These are phyloP conservation scores for Neospora caninum DNA, from an alignment of 169 alveolate genomes.

Conservation along the genomic window DNA sequence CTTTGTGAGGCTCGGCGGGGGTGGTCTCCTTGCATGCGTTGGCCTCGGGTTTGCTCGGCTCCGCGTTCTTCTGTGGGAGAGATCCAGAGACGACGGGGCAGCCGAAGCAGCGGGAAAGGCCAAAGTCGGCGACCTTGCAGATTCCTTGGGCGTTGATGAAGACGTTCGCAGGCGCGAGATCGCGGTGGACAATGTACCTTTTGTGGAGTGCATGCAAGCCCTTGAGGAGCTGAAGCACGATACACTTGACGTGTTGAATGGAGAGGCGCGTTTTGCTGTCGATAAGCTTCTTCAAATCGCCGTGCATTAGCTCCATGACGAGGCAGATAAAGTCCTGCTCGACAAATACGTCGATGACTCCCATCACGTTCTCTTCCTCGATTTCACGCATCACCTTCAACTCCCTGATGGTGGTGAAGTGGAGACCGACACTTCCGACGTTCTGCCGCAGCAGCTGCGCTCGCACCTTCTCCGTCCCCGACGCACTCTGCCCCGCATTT, in stretches of 20 bases:
- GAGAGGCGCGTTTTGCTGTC: constrained; percentile 81
- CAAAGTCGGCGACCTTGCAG: constrained; percentile 89
- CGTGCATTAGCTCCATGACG: constrained; percentile 89
- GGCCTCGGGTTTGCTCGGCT: neutral
- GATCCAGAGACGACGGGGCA: constrained; percentile 66
- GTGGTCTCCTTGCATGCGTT: neutral
- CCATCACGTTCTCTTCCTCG: constrained; percentile 32
- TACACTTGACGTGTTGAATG: constrained; percentile 80
- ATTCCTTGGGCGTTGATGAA: constrained; percentile 53
- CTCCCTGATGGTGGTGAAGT: constrained; percentile 86
- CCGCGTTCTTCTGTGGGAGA: neutral
- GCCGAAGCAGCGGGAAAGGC: constrained; percentile 83
- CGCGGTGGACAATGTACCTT: constrained; percentile 74
- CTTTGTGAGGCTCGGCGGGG: neutral
- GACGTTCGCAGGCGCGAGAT: constrained; percentile 84
- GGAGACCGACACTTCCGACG: constrained; percentile 82
- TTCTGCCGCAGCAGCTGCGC: constrained; percentile 51
- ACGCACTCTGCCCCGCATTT: neutral
- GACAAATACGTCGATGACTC: constrained; percentile 80
- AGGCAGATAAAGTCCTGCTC: constrained; percentile 74
- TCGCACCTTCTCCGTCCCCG: neutral
- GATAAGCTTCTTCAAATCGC: constrained; percentile 84
- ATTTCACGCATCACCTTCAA: constrained; percentile 84
- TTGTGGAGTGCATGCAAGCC: constrained; percentile 69
- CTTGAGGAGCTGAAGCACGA: constrained; percentile 71